Conservation (phyloP, 1,139 yeast genomes). For the Ashbya aceris region DNA sequence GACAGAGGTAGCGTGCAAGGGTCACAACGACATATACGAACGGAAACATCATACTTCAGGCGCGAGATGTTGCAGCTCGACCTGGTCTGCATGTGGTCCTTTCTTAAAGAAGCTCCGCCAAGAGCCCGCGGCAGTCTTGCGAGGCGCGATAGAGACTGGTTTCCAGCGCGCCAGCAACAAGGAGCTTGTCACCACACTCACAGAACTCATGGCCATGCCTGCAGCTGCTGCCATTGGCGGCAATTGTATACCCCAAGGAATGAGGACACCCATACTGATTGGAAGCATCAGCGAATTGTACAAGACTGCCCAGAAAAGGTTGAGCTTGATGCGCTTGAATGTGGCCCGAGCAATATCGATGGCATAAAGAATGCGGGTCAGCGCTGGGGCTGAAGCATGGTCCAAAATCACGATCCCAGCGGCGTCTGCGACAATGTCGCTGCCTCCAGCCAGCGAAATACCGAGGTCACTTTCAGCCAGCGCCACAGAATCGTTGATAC, state of each 20-base stretch:
- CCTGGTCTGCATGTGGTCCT: too few relatives aligned
- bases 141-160: conserved; percentile 25
- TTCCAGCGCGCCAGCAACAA: conserved; percentile 58
- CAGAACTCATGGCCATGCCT: conserved; percentile 89
- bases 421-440: conserved; percentile 93
- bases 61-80: too few relatives aligned
- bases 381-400: conserved; percentile 29
- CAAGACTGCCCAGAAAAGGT: conserved; percentile 76
- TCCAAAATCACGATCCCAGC: conserved; percentile 78
- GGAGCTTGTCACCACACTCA: conserved; percentile 80
- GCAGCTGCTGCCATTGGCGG: conserved; percentile 90
- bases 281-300: conserved; percentile 89
- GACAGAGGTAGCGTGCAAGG: too few relatives aligned
- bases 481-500: conserved; percentile 95
- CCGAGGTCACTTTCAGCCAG: conserved; percentile 83
- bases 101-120: too few relatives aligned
- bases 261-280: conserved; percentile 82
- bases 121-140: too few relatives aligned
- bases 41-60: too few relatives aligned
- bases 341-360: conserved; percentile 64
- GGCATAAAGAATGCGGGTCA: conserved; percentile 63
- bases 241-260: conserved; percentile 69
- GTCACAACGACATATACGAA: too few relatives aligned
- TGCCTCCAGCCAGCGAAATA: conserved; percentile 83
- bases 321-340: conserved; percentile 64